These are phyloP conservation scores for Dillenia suffruticosa DNA, from an alignment of 164 flowering plant genomes.

Conservation along the genomic window DNA sequence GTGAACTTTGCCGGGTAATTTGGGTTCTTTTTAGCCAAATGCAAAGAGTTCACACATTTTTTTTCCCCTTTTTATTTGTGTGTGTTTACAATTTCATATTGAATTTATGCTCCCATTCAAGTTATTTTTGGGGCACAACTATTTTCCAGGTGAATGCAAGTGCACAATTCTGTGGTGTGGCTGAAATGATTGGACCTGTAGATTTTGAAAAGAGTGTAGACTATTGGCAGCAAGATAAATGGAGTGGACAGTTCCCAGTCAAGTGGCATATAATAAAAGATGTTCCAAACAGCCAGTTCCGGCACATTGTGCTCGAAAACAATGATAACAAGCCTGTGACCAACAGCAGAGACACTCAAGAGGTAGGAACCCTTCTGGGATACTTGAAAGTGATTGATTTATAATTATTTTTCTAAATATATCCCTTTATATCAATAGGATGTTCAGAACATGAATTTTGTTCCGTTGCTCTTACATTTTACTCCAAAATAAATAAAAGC, in stretches of 20 bases:
- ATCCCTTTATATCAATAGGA: too few relatives aligned
- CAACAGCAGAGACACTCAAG: constrained; percentile 94
- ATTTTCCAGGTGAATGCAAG: constrained; percentile 86
- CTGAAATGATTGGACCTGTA: constrained; percentile 93
- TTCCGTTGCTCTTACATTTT: too few relatives aligned
- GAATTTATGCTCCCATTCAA: not conserved
- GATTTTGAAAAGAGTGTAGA: constrained; percentile 86
- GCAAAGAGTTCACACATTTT: not conserved
- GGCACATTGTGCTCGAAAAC: constrained; percentile 85
- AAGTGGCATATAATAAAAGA: constrained; percentile 95
- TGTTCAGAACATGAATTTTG: too few relatives aligned
- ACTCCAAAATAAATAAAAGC: too few relatives aligned
- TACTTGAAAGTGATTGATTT: not conserved
- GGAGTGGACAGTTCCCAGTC: constrained; percentile 95
- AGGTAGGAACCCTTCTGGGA: constrained; percentile 39
- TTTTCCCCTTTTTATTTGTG: not conserved
- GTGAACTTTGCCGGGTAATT: not conserved
- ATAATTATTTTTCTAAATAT: too few relatives aligned
- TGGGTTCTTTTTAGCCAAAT: not conserved
- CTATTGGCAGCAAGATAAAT: constrained; percentile 96
- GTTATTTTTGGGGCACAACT: not conserved
- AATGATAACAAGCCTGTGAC: constrained; percentile 98
- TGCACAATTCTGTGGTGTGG: constrained; percentile 95
- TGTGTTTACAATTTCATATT: too few relatives aligned
- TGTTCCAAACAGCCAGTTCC: constrained; percentile 83